phyloP scores from a whole-genome alignment of 306 rosid species.

The Cucumis melo region DNA sequence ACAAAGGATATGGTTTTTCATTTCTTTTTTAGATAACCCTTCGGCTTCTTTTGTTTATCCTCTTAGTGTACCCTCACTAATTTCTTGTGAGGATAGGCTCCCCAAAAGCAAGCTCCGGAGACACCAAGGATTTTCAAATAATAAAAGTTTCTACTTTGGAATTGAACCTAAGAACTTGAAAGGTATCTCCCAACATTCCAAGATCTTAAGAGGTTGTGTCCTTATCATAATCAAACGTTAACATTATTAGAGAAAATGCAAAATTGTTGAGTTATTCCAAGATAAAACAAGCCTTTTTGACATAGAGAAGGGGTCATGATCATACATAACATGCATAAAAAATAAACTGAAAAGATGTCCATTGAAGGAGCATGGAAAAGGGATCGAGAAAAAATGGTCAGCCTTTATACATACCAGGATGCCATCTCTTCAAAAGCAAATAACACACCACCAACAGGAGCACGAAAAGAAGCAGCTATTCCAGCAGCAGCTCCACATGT shows the following conservation, averaged over 20 bases:
- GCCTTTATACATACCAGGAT: constrained; percentile 41
- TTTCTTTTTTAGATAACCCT: not conserved
- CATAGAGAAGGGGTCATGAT: not conserved
- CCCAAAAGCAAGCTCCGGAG: not conserved
- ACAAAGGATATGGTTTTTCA: not conserved
- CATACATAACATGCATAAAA: not conserved
- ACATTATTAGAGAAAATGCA: not conserved
- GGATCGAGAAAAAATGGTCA: constrained; percentile 5
- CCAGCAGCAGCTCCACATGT: constrained; percentile 94
- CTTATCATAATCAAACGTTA: not conserved
- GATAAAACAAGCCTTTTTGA: not conserved
- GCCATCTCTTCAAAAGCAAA: constrained; percentile 96
- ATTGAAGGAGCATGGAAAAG: constrained; percentile 3
- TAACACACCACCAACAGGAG: constrained; percentile 94
- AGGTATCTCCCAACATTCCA: not conserved
- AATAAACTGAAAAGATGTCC: not conserved
- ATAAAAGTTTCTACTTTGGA: not conserved
- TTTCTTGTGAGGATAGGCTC: not conserved
- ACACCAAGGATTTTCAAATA: not conserved
- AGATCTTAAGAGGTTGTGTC: not conserved
- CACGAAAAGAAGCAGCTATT: constrained; percentile 84
- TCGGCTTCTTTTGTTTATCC: not conserved
- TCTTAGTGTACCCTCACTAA: not conserved
- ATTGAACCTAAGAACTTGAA: not conserved
- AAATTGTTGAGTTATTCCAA: not conserved